Base-by-base conservation (phyloP, 805 yeast species). In the Blastobotrys terrestris region DNA sequence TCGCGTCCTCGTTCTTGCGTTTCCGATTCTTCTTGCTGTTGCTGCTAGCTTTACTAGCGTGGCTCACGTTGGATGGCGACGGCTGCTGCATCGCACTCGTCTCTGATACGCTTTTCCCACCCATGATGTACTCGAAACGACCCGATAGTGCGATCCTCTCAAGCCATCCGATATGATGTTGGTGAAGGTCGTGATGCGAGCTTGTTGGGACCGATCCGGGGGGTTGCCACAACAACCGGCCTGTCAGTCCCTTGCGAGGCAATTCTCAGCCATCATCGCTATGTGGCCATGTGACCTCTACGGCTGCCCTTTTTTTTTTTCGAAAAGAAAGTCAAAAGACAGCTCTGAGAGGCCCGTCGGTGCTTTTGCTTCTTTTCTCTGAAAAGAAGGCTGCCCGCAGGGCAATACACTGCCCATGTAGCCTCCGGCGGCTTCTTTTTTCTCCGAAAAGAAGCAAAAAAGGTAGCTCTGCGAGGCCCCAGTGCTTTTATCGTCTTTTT, bases 11-110 rank as follows among this genome's bases (percentile, higher is more conserved):
- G 46, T 58, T 55, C 42, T 57, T 58, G 31, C 57, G 51, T 51
- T 59, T 59, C 20, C 62, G 52, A 15, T 59, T 61, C 45, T 49
- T 50, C 49, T 57, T 57, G 18, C 54, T 41, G 18, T 18, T 26
- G 35, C n/a, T n/a, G n/a, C n/a, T n/a, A n/a, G n/a, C n/a, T n/a
- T n/a, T n/a, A n/a, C n/a, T n/a, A n/a, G n/a, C n/a, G n/a, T n/a
- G n/a, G n/a, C n/a, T n/a, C n/a, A n/a, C n/a, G n/a, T n/a, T n/a
- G 35, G 35, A 26, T 6, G 35, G 35, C 5, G 35, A 11, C 35
- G 35, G 35, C 35, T 26, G 35, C 11, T 26, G 5, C 11, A 6
- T 26, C 35, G 35, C 5, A 26, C 35, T 26, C n/a, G n/a, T n/a
- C 5, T 26, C 35, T 26, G 35, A 11, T 26, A 26, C 11, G 35